Evolutionary conservation across 2,329 filamentous ascomycete genomes (phyloP).

Genomic region (Colletotrichum limetticola): DNA sequence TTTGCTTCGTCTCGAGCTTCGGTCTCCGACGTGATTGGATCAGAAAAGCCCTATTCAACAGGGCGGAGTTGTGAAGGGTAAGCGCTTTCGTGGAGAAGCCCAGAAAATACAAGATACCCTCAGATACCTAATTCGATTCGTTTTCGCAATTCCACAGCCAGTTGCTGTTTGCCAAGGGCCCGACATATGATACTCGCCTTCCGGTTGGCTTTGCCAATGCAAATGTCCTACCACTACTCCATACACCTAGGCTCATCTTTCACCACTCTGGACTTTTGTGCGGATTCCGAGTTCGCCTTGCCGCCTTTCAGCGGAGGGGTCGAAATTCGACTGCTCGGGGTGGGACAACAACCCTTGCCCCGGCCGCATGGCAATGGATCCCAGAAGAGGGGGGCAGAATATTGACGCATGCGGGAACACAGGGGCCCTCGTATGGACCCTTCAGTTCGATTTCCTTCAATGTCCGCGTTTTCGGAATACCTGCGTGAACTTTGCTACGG

Average conservation of each 20-base stretch:
- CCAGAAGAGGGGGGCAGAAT: conserved; percentile 3
- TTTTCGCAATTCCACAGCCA: neutral
- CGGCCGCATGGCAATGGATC: conserved; percentile 8
- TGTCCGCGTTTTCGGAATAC: conserved; percentile 16
- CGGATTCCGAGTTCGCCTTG: neutral
- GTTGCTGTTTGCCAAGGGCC: neutral
- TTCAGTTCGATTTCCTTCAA: conserved; percentile 6
- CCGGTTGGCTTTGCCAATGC: neutral
- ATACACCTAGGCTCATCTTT: too few species aligned
- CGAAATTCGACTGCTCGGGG: neutral
- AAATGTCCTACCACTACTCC: too few species aligned
- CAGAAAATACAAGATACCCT: neutral
- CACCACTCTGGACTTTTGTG: neutral
- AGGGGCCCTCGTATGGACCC: conserved; percentile 22
- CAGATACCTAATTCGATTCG: neutral
- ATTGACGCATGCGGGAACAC: conserved; percentile 25
- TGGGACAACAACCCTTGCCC: neutral
- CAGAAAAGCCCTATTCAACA: neutral
- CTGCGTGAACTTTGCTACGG: neutral
- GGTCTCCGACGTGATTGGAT: conserved; percentile 2
- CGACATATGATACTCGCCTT: neutral
- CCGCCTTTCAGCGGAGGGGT: conserved; percentile 7
- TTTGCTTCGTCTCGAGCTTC: neutral
- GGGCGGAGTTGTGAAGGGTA: neutral
- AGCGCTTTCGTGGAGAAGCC: conserved; percentile 9